These are phyloP conservation scores for Sergeia podlipaevii DNA, from an alignment of 208 protist species.

Conservation along the genomic window DNA sequence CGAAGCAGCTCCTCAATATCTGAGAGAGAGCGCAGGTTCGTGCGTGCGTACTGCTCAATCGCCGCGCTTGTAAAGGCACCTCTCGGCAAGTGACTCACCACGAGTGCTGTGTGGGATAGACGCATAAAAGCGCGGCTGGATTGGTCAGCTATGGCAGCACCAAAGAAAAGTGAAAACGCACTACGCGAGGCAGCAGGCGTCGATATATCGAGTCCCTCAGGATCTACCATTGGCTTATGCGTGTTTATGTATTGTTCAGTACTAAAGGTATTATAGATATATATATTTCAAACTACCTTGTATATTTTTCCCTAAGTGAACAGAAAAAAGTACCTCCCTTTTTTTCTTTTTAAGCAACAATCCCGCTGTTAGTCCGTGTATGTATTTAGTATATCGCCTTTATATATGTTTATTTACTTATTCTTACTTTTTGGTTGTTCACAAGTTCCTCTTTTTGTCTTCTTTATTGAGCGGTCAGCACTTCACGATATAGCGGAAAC, in stretches of 20 bases:
- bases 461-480: neutral
- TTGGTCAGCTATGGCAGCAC: conserved; percentile 21
- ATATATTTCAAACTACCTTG: conserved; percentile 7
- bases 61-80: conserved; percentile 17
- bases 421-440: conserved; percentile 1
- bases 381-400: no score
- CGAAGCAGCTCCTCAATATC: conserved; percentile 32
- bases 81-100: conserved; percentile 21
- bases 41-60: conserved; percentile 29
- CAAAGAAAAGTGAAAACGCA: conserved; percentile 2
- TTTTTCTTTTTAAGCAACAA: neutral
- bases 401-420: conserved; percentile 4
- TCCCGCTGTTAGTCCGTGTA: no score
- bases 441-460: neutral
- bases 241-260: conserved; percentile 1
- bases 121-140: conserved; percentile 31
- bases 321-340: conserved; percentile 4
- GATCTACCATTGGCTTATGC: conserved; percentile 8
- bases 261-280: neutral
- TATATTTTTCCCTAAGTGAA: neutral
- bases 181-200: no score
- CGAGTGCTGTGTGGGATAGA: conserved; percentile 40
- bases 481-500: neutral
- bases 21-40: conserved; percentile 19
- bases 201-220: no score